Conservation (phyloP, 2,329 filamentous ascomycete species). For the Pseudocercospora fuligena region DNA sequence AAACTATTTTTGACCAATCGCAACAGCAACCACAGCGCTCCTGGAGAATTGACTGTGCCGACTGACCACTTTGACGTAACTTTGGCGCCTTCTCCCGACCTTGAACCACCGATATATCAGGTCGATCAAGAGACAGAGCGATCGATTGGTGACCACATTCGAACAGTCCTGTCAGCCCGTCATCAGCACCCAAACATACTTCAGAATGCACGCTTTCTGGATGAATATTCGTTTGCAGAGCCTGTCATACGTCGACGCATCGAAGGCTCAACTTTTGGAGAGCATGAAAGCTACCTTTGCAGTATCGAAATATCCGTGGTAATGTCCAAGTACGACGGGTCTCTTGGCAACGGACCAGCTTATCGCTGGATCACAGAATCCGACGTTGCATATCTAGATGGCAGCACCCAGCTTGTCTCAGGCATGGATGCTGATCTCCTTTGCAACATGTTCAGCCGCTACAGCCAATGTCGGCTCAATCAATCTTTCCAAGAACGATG, state of each 20-base stretch:
- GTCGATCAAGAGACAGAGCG: conserved; percentile 17
- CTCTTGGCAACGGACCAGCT: conserved; percentile 17
- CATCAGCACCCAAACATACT: conserved; percentile 19
- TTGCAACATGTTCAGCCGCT: conserved; percentile 14
- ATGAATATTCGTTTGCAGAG: conserved; percentile 15
- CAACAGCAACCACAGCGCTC: conserved; percentile 5
- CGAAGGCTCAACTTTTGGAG: conserved; percentile 15
- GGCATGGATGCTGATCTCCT: conserved; percentile 15
- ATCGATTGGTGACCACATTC: conserved; percentile 14
- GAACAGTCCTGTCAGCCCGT: conserved; percentile 14
- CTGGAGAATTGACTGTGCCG: conserved; percentile 16
- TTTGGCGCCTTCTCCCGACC: not conserved
- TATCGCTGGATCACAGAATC: conserved; percentile 16
- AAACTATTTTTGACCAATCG: conserved; percentile 20
- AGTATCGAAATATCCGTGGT: conserved; percentile 17
- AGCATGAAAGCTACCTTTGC: conserved; percentile 13
- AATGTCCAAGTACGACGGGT: conserved; percentile 21
- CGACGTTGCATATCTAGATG: not conserved
- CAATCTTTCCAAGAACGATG: conserved; percentile 16
- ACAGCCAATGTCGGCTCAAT: conserved; percentile 12
- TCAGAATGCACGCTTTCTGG: conserved; percentile 17
- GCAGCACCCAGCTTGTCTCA: conserved; percentile 5
- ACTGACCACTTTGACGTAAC: conserved; percentile 20
- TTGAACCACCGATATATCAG: conserved; percentile 5
- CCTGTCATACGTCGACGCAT: conserved; percentile 10